phyloP scores from a whole-genome alignment of 2,329 filamentous ascomycete genomes.

The Dryadomyces sulphureus region DNA sequence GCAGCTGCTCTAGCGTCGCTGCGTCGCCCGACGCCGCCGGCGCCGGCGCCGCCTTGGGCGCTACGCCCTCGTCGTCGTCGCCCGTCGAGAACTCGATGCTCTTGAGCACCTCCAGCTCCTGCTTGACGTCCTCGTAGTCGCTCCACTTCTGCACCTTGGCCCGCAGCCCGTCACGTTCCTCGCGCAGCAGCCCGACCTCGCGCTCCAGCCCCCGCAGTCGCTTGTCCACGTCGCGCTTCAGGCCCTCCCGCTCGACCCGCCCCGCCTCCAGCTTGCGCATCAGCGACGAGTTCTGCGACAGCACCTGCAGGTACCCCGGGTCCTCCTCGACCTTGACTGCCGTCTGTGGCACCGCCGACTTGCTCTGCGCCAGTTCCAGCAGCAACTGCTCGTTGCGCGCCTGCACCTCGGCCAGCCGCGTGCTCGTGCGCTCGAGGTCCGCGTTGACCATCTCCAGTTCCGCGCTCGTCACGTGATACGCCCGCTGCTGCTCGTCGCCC shows the following conservation, averaged over 20 bases:
- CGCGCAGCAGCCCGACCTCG: constrained; percentile 56
- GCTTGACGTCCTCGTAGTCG: constrained; percentile 93
- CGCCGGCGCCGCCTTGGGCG: constrained; percentile 11
- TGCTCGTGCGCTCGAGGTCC: constrained; percentile 78
- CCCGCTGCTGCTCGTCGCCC: constrained; percentile 12
- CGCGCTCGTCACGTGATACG: constrained; percentile 55
- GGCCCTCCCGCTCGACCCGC: constrained; percentile 68
- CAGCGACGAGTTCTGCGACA: constrained; percentile 85
- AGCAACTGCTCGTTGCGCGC: constrained; percentile 87
- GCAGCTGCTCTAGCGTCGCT: constrained; percentile 75
- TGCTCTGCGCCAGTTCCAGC: constrained; percentile 77
- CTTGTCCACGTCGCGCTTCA: constrained; percentile 61
- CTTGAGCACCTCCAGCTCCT: constrained; percentile 91
- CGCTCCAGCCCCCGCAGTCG: constrained; percentile 68
- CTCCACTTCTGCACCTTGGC: constrained; percentile 75
- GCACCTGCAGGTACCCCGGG: constrained; percentile 71
- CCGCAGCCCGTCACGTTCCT: constrained; percentile 69
- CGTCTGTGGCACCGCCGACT: constrained; percentile 54
- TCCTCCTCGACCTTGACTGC: constrained; percentile 66
- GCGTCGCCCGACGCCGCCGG: constrained; percentile 34
- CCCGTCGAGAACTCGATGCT: constrained; percentile 94
- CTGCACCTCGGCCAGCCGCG: constrained; percentile 78
- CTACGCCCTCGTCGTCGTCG: constrained; percentile 52
- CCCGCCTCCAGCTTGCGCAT: constrained; percentile 75
- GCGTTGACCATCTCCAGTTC: constrained; percentile 89